phyloP scores from a whole-genome alignment of 2,329 filamentous ascomycete species.

The Penicillium sp. region DNA sequence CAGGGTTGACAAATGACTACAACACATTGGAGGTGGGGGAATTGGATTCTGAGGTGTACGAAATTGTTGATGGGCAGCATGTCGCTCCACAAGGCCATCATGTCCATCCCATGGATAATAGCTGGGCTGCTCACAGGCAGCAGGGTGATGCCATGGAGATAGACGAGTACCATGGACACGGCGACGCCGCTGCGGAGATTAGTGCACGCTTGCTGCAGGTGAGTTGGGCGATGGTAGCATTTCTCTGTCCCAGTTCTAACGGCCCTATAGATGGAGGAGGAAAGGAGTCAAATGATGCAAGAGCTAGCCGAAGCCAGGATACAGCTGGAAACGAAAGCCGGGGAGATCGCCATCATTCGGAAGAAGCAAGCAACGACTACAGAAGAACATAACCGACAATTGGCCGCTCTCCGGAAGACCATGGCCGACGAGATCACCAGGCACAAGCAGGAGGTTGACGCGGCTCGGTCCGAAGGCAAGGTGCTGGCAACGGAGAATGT shows the following conservation, averaged over 20 bases:
- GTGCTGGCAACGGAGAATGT: conserved; percentile 56
- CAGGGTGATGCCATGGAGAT: conserved; percentile 20
- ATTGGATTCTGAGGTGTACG: conserved; percentile 43
- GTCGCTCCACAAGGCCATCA: conserved; percentile 14
- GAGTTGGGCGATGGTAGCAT: not conserved
- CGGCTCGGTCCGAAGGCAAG: conserved; percentile 52
- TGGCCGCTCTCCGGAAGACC: conserved; percentile 51
- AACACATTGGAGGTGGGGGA: conserved; percentile 44
- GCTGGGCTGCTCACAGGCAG: conserved; percentile 9
- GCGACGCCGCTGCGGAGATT: conserved; percentile 9
- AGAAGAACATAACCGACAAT: conserved; percentile 52
- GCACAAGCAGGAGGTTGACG: conserved; percentile 54
- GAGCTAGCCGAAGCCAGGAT: conserved; percentile 41
- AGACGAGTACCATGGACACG: conserved; percentile 20
- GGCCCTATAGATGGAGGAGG: conserved; percentile 34
- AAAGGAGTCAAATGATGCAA: conserved; percentile 40
- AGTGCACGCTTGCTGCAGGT: conserved; percentile 29
- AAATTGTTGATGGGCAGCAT: conserved; percentile 29
- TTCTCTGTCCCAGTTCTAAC: not conserved
- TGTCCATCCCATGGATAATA: conserved; percentile 3
- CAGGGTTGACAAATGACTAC: conserved; percentile 41
- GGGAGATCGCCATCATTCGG: conserved; percentile 61
- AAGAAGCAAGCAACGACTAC: conserved; percentile 53
- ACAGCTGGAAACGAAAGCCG: conserved; percentile 50
- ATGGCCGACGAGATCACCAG: conserved; percentile 53